Evolutionary conservation across 2,329 filamentous ascomycete species (phyloP).

Genomic region (Dactylellina parvicollis): DNA sequence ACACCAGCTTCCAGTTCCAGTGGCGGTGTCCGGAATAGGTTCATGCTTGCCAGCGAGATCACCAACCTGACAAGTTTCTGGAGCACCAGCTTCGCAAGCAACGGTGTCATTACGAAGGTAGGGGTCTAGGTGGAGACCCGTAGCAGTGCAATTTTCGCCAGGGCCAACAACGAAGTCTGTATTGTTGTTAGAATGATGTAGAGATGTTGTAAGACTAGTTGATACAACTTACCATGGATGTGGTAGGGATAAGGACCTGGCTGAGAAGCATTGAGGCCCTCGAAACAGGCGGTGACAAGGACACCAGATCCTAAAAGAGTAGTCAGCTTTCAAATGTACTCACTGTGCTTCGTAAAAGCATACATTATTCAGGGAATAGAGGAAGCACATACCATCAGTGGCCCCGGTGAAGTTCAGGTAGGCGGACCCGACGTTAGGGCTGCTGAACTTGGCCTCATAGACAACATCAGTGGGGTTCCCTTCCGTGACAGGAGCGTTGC

Average conservation of each 20-base stretch:
- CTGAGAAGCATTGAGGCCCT: constrained; percentile 11
- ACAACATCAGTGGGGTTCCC: constrained; percentile 26
- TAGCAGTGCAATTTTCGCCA: constrained; percentile 72
- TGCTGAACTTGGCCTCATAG: constrained; percentile 36
- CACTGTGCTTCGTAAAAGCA: no score
- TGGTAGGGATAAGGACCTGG: constrained; percentile 49
- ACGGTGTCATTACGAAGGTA: constrained; percentile 72
- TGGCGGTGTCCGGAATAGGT: constrained; percentile 58
- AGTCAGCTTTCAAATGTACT: no score
- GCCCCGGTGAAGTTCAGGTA: constrained; percentile 46
- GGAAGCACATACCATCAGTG: constrained; percentile 28
- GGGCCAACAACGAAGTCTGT: constrained; percentile 31
- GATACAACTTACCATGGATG: constrained; percentile 35
- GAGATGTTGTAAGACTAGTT: neutral
- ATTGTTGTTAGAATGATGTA: neutral
- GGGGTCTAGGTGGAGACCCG: constrained; percentile 76
- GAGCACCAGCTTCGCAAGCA: constrained; percentile 68
- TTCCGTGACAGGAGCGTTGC: constrained; percentile 28
- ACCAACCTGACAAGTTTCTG: constrained; percentile 77
- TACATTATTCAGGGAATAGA: no score
- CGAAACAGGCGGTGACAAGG: constrained; percentile 27
- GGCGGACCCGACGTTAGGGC: constrained; percentile 9
- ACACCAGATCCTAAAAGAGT: constrained; percentile 42
- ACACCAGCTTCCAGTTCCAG: constrained; percentile 18
- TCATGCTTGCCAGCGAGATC: constrained; percentile 81